Percentiles rank a stretch among this genome's conserved stretches.
phyloP scores from a whole-genome alignment of 257 asterid species.

The Scutellaria baicalensis region DNA sequence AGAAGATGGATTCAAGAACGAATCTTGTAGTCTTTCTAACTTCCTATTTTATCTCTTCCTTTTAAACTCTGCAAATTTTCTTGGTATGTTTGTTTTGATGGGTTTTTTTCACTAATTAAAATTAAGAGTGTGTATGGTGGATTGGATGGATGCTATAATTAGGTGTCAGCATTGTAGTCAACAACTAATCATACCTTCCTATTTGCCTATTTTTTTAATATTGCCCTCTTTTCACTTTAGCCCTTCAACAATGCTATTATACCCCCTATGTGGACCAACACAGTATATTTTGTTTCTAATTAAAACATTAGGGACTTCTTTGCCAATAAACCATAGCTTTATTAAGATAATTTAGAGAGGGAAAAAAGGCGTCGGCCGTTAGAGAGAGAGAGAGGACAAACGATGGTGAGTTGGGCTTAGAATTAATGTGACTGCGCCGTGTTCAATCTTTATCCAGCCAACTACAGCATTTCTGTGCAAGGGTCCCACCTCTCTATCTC shows the following conservation, averaged over 20 bases:
- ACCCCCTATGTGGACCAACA: not conserved
- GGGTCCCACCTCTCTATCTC: not conserved
- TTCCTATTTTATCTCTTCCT: not conserved
- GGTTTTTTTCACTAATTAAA: not conserved
- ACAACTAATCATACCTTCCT: constrained; percentile 2
- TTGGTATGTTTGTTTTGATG: constrained; percentile 15
- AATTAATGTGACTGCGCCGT: not conserved
- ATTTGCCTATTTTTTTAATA: not conserved
- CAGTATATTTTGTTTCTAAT: too few species aligned
- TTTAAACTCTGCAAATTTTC: constrained; percentile 15
- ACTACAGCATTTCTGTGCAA: not conserved
- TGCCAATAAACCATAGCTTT: not conserved
- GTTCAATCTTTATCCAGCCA: not conserved
- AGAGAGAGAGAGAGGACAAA: constrained; percentile 9
- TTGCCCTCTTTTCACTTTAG: not conserved
- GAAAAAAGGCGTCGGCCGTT: constrained; percentile 12
- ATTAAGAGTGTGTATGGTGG: not conserved
- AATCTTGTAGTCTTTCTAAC: constrained; percentile 13
- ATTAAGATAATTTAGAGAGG: not conserved
- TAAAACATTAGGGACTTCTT: not conserved
- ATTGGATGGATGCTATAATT: constrained; percentile 18
- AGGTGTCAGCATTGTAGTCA: constrained; percentile 16
- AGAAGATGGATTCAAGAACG: constrained; percentile 33
- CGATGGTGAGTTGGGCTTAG: constrained; percentile 23
- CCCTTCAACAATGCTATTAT: not conserved